phyloP scores from a whole-genome alignment of 1,139 yeast genomes.

The Suhomyces anneliseae region DNA sequence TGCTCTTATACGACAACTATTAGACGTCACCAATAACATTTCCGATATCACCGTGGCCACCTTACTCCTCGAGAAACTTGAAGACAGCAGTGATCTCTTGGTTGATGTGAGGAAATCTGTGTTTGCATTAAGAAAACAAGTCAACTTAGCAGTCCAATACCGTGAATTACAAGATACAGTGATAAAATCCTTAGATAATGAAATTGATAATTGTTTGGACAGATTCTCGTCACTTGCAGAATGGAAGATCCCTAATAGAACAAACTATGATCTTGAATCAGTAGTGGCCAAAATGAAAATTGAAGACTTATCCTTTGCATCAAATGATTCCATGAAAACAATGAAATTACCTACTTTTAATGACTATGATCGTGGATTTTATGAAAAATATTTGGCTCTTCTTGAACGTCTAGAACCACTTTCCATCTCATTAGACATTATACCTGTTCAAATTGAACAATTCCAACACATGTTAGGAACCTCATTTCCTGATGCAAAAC shows the following conservation, averaged over 20 bases:
- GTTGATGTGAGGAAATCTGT: slow-evolving; percentile 41
- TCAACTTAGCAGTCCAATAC: slow-evolving; percentile 58
- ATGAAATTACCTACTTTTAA: slow-evolving; percentile 35
- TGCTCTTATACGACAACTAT: slow-evolving; percentile 42
- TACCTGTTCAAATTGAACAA: slow-evolving; percentile 30
- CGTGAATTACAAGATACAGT: slow-evolving; percentile 56
- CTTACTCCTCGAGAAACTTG: slow-evolving; percentile 27
- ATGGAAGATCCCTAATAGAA: slow-evolving; percentile 6
- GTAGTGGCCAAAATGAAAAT: slow-evolving; percentile 42
- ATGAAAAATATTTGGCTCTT: slow-evolving; percentile 31
- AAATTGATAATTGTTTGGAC: slow-evolving; percentile 32
- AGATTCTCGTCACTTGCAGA: neutral
- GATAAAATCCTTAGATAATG: slow-evolving; percentile 50
- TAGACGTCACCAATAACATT: slow-evolving; percentile 25
- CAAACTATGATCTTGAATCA: slow-evolving; percentile 40
- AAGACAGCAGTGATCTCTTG: slow-evolving; percentile 38
- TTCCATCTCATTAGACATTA: slow-evolving; percentile 45
- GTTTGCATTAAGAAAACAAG: slow-evolving; percentile 38
- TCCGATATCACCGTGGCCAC: slow-evolving; percentile 26
- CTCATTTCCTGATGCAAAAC: slow-evolving; percentile 8
- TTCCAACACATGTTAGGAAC: slow-evolving; percentile 11
- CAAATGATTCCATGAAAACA: slow-evolving; percentile 20
- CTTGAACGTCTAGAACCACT: slow-evolving; percentile 48
- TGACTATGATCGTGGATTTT: slow-evolving; percentile 29
- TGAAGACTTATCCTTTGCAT: slow-evolving; percentile 21